phyloP scores from a whole-genome alignment of 306 rosid species.

The Medicago truncatula region MtrunA17r5.0-ANR NC_053045.1:11853501-11854000 shows the following conservation, averaged over 20 bases:
- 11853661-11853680: conserved; percentile 68
- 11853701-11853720: conserved; percentile 54
- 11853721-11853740: conserved; percentile 71
- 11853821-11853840: conserved; percentile 56
- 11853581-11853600: conserved; percentile 61
- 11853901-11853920: conserved; percentile 59
- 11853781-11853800: conserved; percentile 59
- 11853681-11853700: conserved; percentile 64
- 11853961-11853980: conserved; percentile 59
- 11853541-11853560: conserved; percentile 56
- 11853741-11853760: conserved; percentile 60
- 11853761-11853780: conserved; percentile 54
- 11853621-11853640: conserved; percentile 45
- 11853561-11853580: conserved; percentile 43
- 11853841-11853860: conserved; percentile 61
- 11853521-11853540: conserved; percentile 73
- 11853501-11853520: conserved; percentile 65
- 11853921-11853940: conserved; percentile 67
- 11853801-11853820: conserved; percentile 54
- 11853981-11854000: conserved; percentile 50
- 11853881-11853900: conserved; percentile 64
- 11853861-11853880: conserved; percentile 61
- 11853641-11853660: conserved; percentile 57
- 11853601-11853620: conserved; percentile 52
- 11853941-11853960: conserved; percentile 58